Evolutionary conservation across 2,329 filamentous ascomycete species (phyloP), one percentile per base, ranked within the genome.

Genomic region (Aspergillus persii): DNA sequence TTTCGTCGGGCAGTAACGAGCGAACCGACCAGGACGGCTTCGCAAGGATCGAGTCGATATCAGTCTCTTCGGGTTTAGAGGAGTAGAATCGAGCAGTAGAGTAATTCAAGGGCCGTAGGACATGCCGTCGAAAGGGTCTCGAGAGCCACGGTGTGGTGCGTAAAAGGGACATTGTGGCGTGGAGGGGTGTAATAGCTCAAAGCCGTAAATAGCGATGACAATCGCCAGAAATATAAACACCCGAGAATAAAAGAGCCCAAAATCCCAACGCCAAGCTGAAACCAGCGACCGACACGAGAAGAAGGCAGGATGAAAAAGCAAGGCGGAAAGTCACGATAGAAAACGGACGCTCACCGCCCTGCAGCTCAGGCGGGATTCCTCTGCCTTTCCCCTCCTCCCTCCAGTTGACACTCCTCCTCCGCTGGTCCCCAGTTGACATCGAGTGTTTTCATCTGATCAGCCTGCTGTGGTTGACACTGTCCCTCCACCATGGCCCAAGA

Each of bases 11-110:
- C 0, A 95, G 81, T 4, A 96, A 86, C 8, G 89, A 88, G 36
- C 85, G 81, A 65, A 96, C 88, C 50, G 93, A 96, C 93, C 93
- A 97, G 52, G 85, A 89, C 26, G 93, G 92, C 60, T 83, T 83
- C 15, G 85, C 82, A 56, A 94, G 85, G 56, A 89, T 80, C 2
- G 67, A 68, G n/a, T 76, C 72, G 51, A 76, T 69, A 55, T 73
- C 67, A 36, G 61, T 55, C 18, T 62, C 41, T 7, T 64, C 63
- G 15, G 63, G 26, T 7, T 65, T 68, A n/a, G 68, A 69, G 30
- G 71, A 70, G 49, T 69, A 74, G 49, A 57, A 57, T 26, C 68
- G 64, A 36, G 55, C 49, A 18, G 50, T 47, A 3, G 29, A 15
- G 49, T 51, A 33, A 33, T 53, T 64, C 50, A 54, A 50, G 48